phyloP scores from a whole-genome alignment of 257 asterid genomes.

The Salvia miltiorrhiza region DNA sequence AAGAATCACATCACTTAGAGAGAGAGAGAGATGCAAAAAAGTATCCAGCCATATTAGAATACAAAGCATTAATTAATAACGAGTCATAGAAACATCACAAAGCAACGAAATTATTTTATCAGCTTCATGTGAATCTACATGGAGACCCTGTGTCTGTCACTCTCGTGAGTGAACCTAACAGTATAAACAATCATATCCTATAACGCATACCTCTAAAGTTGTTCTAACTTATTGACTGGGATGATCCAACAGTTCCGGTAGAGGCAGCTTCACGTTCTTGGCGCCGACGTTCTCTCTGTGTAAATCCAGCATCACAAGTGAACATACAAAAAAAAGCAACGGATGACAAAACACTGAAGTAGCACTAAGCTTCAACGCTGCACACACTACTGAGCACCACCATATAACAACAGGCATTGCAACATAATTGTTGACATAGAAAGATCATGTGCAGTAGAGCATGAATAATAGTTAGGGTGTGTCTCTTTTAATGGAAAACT shows the following conservation, averaged over 20 bases:
- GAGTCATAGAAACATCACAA: slow-evolving; percentile 7
- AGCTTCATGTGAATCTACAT: slow-evolving; percentile 4
- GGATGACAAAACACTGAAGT: not conserved
- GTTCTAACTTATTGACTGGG: slow-evolving; percentile 17
- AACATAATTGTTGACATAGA: not conserved
- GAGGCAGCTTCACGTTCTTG: slow-evolving; percentile 61
- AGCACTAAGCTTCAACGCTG: slow-evolving; percentile 4
- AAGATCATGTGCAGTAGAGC: not conserved
- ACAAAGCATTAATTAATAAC: not conserved
- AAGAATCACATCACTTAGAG: not conserved
- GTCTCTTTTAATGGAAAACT: not conserved
- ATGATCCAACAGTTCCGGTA: slow-evolving; percentile 31
- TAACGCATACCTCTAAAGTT: not conserved
- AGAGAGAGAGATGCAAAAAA: not conserved
- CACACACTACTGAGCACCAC: slow-evolving; percentile 17
- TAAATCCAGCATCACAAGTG: slow-evolving; percentile 23
- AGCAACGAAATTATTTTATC: not conserved
- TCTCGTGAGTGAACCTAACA: not conserved
- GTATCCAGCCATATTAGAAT: not conserved
- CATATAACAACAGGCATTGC: not conserved
- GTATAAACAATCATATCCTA: slow-evolving; percentile 1
- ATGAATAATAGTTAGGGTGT: not conserved
- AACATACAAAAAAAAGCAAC: not conserved
- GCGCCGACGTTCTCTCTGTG: slow-evolving; percentile 62
- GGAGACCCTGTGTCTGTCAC: not conserved